Base-by-base conservation (phyloP, 176 grass and related monocot species). In the Zoysia japonica region DNA sequence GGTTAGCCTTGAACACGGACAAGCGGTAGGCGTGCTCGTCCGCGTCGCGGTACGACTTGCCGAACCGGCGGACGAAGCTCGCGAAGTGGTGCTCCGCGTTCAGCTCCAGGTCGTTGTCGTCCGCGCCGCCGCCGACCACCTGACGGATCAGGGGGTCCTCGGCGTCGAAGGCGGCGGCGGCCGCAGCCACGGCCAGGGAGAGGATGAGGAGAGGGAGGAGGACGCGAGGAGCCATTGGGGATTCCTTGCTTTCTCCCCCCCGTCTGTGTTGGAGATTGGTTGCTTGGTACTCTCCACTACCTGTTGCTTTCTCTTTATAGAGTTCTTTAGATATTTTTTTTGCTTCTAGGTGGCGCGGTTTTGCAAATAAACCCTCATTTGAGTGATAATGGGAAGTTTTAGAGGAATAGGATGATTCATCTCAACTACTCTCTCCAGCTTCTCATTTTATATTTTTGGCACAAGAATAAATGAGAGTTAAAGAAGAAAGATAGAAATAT, bases 1-100 rank as follows among this genome's bases (percentile, higher is more conserved):
- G 38, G 71, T 96, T 96, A 14, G 85, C n/a, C 85, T 90, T 93
- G 90, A 96, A 96, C 49, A 96, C 88, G 82, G 90, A 90, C 0
- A 92, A 67, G 62, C 90, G 83, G 87, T 90, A 86, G 44, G 90
- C 83, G 71, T 88, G 93, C 85, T 96, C 93, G 39, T 87, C 90
- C 71, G 83, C 80, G 77, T 86, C 88, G 69, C 47, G 68, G 85
- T 96, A 96, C 35, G 85, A 68, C 76, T 93, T 96, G 37, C 83
- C 90, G 80, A 93, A 96, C 28, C 85, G 77, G 68, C 67, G 83
- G 41, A 93, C 70, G 80, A 96, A 96, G 85, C 83, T 88, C 45
- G 74, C 14, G 80, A 93, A 96, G 80, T 93, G 93, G 46, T 55
- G 79, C 83, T 90, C 90, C 42, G 82, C 85, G 85, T 75, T 90